Base-by-base conservation (phyloP, 2,329 filamentous ascomycete species). In the Cladosporium sp. region DNA sequence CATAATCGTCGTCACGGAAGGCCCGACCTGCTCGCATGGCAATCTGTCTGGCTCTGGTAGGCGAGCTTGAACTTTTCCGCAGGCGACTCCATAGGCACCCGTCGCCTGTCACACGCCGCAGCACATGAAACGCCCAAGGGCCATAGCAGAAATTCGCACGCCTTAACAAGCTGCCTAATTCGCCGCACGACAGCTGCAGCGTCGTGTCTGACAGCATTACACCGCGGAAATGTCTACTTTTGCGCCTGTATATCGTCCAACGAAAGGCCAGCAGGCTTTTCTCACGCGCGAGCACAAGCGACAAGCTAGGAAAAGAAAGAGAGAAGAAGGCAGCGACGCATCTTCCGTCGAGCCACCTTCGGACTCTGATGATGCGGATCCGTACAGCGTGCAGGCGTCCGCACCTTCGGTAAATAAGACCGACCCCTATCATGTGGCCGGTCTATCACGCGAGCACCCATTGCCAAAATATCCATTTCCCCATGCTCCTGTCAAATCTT, bases 401-500 rank as follows among this genome's bases (percentile, higher is more conserved):
- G 50, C 65, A 43, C 66, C 68, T 3, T 51, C 49, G 14, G 63
- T 70, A 40, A 68, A 65, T 59, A 66, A 59, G 39, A 71, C 61
- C 25, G 71, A 74, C 61, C 70, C 69, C 11, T 70, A 70, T 60
- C 66, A 70, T 66, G 69, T 76, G 58, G 77, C 78, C 62, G 76
- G 76, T 54, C 69, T 73, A 60, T 65, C 71, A 55, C 68, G 74
- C 59, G 67, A 74, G n/a, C 64, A 72, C 42, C 65, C 70, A 22
- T 60, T 78, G 14, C 77, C 78, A 51, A 67, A 69, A 43, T 61
- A 65, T 25, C 75, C 77, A 37, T 80, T 80, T 61, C 78, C 78
- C 37, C 78, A 80, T 63, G 72, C 72, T 30, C 65, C 75, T 54
- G 67, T 64, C 15, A 63, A 60, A 34, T 56, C 64, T 49, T 63